Percentiles rank a stretch among this genome's conserved stretches.
Conservation (phyloP, 176 grass and related monocot species). For the Bothriochloa decipiens region DNA sequence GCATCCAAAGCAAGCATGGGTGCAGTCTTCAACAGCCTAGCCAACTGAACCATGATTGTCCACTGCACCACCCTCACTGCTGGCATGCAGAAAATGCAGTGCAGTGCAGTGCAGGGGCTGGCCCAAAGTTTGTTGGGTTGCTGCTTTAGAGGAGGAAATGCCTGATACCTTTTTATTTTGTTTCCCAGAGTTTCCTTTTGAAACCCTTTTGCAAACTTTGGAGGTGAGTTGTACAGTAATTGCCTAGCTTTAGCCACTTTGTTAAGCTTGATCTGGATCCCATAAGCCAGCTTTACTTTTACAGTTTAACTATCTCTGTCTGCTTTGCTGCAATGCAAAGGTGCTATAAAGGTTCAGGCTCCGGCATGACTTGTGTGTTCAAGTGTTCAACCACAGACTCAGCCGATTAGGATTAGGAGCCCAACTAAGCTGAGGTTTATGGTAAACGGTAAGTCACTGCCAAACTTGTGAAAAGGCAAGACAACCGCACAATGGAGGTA, state of each 20-base stretch:
- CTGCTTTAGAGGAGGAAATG: slow-evolving; percentile 54
- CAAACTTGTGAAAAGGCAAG: slow-evolving; percentile 14
- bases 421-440: background rate
- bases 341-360: background rate
- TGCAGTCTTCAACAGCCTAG: background rate
- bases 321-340: background rate
- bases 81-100: slow-evolving; percentile 29
- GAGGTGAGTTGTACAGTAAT: slow-evolving; percentile 28
- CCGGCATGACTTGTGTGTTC: background rate
- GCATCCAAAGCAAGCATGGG: slow-evolving; percentile 38
- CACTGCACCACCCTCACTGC: slow-evolving; percentile 33
- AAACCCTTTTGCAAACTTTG: slow-evolving; percentile 28
- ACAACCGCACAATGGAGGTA: background rate
- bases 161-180: background rate
- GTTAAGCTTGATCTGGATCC: slow-evolving; percentile 5
- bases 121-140: slow-evolving; percentile 41
- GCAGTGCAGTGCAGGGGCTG: slow-evolving; percentile 21
- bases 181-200: background rate
- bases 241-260: slow-evolving; percentile 22
- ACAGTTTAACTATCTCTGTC: background rate
- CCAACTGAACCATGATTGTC: slow-evolving; percentile 36
- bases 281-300: background rate
- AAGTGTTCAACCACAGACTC: background rate
- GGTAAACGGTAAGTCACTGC: background rate
- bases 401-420: background rate